A percentile compares a stretch with the other conserved stretches of the same genome.
These are phyloP conservation scores for Fragaria nilgerrensis DNA, from an alignment of 306 rosid genomes.

Conservation along the genomic window DNA sequence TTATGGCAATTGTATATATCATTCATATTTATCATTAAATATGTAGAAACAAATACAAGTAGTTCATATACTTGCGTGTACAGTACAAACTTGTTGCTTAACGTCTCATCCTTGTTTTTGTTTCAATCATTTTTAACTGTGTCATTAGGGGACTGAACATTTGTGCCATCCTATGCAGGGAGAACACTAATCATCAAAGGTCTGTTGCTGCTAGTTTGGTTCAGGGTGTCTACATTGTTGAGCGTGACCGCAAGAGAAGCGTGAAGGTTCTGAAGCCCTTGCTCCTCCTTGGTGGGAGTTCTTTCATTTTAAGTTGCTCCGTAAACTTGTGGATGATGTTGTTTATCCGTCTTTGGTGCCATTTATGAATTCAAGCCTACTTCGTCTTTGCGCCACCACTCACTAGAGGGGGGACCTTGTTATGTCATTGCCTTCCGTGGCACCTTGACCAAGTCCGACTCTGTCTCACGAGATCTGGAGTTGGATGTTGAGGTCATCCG, in stretches of 20 bases:
- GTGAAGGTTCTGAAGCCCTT: too few relatives aligned
- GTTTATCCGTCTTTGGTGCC: conserved; percentile 77
- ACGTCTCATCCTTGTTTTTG: too few relatives aligned
- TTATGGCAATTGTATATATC: background rate
- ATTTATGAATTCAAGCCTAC: conserved; percentile 76
- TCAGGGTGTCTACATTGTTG: too few relatives aligned
- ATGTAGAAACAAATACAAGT: background rate
- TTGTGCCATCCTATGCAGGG: too few relatives aligned
- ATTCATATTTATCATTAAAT: background rate
- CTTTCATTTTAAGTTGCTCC: conserved; percentile 69
- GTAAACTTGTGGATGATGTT: conserved; percentile 68
- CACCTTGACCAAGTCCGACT: conserved; percentile 53
- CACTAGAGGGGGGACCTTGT: conserved; percentile 53
- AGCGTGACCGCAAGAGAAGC: too few relatives aligned
- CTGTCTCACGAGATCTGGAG: conserved; percentile 65
- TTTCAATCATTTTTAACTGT: too few relatives aligned
- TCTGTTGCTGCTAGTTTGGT: too few relatives aligned
- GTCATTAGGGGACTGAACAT: too few relatives aligned
- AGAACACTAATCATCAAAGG: too few relatives aligned
- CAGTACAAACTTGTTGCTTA: background rate
- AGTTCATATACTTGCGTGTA: background rate
- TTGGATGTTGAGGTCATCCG: conserved; percentile 59
- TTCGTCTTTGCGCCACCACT: conserved; percentile 32
- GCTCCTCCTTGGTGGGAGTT: conserved; percentile 89
- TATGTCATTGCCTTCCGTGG: conserved; percentile 85